Evolutionary conservation across 2,329 filamentous ascomycete genomes (phyloP).

Genomic region (Botrytis aclada): DNA sequence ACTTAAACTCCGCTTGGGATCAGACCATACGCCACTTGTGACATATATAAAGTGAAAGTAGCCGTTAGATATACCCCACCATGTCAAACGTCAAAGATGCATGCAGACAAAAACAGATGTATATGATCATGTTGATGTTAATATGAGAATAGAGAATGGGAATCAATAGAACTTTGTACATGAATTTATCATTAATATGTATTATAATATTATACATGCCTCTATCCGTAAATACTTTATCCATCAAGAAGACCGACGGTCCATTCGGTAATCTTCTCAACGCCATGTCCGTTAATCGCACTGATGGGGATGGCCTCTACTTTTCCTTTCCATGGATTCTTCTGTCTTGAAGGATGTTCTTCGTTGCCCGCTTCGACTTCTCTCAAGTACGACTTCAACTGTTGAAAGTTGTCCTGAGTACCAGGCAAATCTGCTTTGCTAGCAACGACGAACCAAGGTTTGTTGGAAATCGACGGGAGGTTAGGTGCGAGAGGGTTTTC

Average conservation of each 20-base stretch:
- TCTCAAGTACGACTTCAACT: constrained; percentile 68
- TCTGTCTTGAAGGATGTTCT: constrained; percentile 69
- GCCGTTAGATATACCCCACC: constrained; percentile 6
- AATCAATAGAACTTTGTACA: constrained; percentile 1
- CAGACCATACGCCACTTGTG: constrained; percentile 9
- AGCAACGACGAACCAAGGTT: constrained; percentile 95
- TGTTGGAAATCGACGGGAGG: constrained; percentile 63
- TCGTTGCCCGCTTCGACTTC: constrained; percentile 59
- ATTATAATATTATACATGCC: constrained; percentile 16
- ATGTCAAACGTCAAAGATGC: constrained; percentile 17
- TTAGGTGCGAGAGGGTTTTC: constrained; percentile 32
- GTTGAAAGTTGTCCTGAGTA: constrained; percentile 73
- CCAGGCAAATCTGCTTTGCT: constrained; percentile 84
- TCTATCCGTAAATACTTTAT: constrained; percentile 10
- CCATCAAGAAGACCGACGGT: constrained; percentile 60
- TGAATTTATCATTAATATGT: constrained; percentile 12
- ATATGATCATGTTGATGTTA: constrained; percentile 4
- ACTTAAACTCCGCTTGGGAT: constrained; percentile 17
- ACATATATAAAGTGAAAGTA: constrained; percentile 11
- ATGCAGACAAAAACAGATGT: constrained; percentile 5
- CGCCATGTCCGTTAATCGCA: constrained; percentile 82
- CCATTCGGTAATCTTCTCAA: constrained; percentile 70
- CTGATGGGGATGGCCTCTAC: constrained; percentile 79
- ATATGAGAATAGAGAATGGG: background rate
- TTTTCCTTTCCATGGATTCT: constrained; percentile 56